Evolutionary conservation across 2,329 filamentous ascomycete species (phyloP).

Genomic region (Neopestalotiopsis sp.): DNA sequence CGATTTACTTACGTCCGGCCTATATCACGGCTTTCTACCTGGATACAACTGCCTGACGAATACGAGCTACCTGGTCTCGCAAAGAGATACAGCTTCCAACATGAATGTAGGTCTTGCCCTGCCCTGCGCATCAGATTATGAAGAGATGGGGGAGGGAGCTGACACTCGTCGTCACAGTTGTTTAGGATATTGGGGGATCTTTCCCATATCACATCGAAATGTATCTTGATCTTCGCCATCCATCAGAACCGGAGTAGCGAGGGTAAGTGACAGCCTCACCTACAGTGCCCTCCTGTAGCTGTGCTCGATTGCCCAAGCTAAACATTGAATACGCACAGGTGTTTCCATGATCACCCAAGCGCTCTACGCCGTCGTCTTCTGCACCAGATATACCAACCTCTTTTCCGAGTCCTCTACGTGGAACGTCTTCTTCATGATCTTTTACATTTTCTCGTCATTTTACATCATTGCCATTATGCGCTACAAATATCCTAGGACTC

Average conservation of each 20-base stretch:
- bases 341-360: conserved; percentile 91
- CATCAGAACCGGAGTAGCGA: conserved; percentile 87
- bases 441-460: conserved; percentile 82
- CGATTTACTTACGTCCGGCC: background rate
- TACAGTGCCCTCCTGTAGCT: background rate
- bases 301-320: background rate
- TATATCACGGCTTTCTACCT: background rate
- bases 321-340: conserved; percentile 50
- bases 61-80: background rate
- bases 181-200: conserved; percentile 84
- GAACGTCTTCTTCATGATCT: conserved; percentile 86
- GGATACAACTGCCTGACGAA: background rate
- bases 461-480: conserved; percentile 92
- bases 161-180: conserved; percentile 41
- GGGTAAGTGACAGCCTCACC: conserved; percentile 51
- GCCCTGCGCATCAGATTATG: too few relatives aligned
- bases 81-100: background rate
- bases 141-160: background rate
- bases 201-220: conserved; percentile 85
- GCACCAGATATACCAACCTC: conserved; percentile 85
- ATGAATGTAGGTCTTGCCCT: background rate
- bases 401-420: conserved; percentile 64
- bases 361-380: conserved; percentile 86
- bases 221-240: conserved; percentile 89
- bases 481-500: conserved; percentile 81